These are phyloP conservation scores for Lanmaoa rubissima DNA, from an alignment of 768 basidiomycete genomes.

Conservation along the genomic window DNA sequence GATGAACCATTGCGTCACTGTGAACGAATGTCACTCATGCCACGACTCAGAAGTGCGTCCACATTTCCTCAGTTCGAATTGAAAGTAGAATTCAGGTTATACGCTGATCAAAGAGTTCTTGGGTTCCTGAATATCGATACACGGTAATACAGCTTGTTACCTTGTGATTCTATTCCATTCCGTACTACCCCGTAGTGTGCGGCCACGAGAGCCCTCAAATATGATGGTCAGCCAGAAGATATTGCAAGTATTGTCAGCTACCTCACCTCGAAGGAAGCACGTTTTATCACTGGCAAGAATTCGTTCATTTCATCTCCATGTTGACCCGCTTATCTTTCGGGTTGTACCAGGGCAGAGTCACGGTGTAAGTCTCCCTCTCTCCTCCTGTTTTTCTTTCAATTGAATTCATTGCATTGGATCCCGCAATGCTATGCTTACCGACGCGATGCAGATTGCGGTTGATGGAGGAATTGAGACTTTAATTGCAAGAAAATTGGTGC, in stretches of 20 bases:
- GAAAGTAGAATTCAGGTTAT: too few relatives aligned
- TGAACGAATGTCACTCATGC: too few relatives aligned
- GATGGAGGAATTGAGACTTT: constrained; percentile 8
- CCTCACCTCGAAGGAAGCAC: neutral
- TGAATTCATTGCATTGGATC: neutral
- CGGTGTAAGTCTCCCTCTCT: constrained; percentile 3
- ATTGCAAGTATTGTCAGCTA: neutral
- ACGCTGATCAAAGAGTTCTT: too few relatives aligned
- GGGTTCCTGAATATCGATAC: too few relatives aligned
- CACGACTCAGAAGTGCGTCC: too few relatives aligned
- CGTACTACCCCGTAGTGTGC: too few relatives aligned
- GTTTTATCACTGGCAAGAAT: constrained; percentile 34
- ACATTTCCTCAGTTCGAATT: too few relatives aligned
- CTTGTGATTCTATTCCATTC: neutral
- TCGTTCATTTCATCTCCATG: neutral
- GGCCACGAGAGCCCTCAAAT: constrained; percentile 13
- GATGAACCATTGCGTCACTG: too few relatives aligned
- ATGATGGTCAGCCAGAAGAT: neutral
- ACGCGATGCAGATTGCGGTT: neutral
- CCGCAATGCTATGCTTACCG: neutral
- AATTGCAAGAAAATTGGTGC: too few relatives aligned
- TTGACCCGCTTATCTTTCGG: neutral
- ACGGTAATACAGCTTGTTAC: too few relatives aligned
- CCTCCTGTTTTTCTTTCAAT: neutral
- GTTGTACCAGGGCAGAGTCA: constrained; percentile 8